Evolutionary conservation across 1,284 basidiomycete genomes (phyloP).

Genomic region (Uromyces viciae-fabae): DNA sequence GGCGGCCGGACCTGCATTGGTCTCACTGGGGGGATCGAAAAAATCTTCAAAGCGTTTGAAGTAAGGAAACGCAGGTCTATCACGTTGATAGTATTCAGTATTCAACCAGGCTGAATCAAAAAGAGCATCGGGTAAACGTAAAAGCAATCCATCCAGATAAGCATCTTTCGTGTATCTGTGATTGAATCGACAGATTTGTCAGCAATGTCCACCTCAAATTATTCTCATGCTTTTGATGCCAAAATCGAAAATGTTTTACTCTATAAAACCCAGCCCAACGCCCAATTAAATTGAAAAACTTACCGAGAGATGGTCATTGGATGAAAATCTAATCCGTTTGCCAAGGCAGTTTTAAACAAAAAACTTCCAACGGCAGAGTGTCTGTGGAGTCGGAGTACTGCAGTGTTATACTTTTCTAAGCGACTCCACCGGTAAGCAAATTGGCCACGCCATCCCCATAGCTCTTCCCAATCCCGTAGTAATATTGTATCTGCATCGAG

Average conservation of each 20-base stretch:
- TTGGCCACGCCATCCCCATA: constrained; percentile 80
- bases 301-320: constrained; percentile 69
- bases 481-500: constrained; percentile 82
- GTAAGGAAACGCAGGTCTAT: constrained; percentile 76
- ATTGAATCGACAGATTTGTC: neutral
- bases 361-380: constrained; percentile 74
- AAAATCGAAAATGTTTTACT: neutral
- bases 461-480: constrained; percentile 83
- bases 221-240: neutral
- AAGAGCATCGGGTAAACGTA: constrained; percentile 74
- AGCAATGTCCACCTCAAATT: neutral
- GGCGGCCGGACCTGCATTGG: constrained; percentile 68
- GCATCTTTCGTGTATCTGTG: constrained; percentile 71
- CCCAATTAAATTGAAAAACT: neutral
- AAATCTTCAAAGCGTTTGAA: constrained; percentile 60
- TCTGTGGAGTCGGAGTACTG: constrained; percentile 76
- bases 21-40: constrained; percentile 69
- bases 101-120: constrained; percentile 84
- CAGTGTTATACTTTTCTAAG: constrained; percentile 76
- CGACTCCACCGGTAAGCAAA: constrained; percentile 83
- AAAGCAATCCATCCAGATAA: constrained; percentile 66
- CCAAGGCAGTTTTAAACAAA: constrained; percentile 76
- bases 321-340: constrained; percentile 79
- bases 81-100: constrained; percentile 73
- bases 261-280: neutral